phyloP scores from a whole-genome alignment of 768 basidiomycete genomes.

The Tubosaeta brunneosetosa region DNA sequence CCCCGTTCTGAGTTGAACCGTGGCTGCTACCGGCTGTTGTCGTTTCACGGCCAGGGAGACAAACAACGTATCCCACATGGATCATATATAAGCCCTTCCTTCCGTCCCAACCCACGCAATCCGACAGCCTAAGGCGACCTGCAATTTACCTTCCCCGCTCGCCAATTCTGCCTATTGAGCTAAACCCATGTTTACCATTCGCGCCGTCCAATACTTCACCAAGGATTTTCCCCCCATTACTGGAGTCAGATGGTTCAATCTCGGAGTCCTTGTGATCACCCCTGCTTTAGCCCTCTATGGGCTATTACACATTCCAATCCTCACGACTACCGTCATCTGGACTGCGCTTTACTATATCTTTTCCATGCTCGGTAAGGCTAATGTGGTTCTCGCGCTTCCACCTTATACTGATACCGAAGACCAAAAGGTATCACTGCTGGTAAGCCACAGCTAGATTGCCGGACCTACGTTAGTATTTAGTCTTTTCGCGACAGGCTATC shows the following conservation, averaged over 20 bases:
- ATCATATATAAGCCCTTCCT: slow-evolving; percentile 26
- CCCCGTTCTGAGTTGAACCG: slow-evolving; percentile 16
- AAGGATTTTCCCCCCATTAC: slow-evolving; percentile 43
- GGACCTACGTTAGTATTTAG: background rate
- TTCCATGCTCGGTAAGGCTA: slow-evolving; percentile 71
- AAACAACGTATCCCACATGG: slow-evolving; percentile 19
- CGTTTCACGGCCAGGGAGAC: slow-evolving; percentile 11
- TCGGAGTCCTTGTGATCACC: slow-evolving; percentile 62
- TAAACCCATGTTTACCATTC: slow-evolving; percentile 10
- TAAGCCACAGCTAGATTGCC: slow-evolving; percentile 10
- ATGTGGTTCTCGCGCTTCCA: slow-evolving; percentile 3
- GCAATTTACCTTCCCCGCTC: slow-evolving; percentile 1
- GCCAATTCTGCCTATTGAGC: background rate
- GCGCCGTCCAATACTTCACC: slow-evolving; percentile 13
- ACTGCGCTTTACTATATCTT: slow-evolving; percentile 71
- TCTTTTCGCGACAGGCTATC: slow-evolving; percentile 50
- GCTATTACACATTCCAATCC: slow-evolving; percentile 41
- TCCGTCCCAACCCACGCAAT: slow-evolving; percentile 11
- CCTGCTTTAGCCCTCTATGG: slow-evolving; percentile 73
- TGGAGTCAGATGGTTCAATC: slow-evolving; percentile 74
- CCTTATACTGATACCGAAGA: slow-evolving; percentile 8
- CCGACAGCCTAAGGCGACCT: slow-evolving; percentile 7
- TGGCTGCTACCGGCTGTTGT: slow-evolving; percentile 21
- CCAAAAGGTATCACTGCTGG: slow-evolving; percentile 49
- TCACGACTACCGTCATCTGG: slow-evolving; percentile 55